Evolutionary conservation across 2,329 filamentous ascomycete species (phyloP).

Genomic region (Drechslerella dactyloides): DNA sequence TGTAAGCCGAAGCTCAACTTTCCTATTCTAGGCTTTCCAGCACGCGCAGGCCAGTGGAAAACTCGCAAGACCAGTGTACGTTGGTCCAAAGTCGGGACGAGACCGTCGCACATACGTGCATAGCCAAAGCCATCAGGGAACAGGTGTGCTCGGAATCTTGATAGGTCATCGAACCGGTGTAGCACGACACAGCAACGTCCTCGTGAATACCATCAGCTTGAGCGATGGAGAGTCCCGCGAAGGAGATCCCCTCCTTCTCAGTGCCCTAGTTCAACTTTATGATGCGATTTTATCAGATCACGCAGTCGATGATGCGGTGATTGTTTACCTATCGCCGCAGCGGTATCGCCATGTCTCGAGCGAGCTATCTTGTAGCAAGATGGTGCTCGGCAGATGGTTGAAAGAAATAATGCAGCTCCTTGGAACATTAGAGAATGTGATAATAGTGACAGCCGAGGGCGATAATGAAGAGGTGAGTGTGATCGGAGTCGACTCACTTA

Average conservation of each 20-base stretch:
- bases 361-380: neutral
- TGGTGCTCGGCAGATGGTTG: conserved; percentile 5
- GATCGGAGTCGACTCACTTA: too few relatives aligned
- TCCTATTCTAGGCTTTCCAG: conserved; percentile 12
- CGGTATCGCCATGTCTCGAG: neutral
- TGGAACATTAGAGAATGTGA: conserved; percentile 2
- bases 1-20: neutral
- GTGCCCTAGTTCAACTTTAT: conserved; percentile 15
- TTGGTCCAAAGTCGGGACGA: conserved; percentile 7
- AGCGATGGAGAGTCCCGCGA: conserved; percentile 2
- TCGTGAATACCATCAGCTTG: conserved; percentile 2
- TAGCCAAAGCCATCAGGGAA: conserved; percentile 3
- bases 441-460: conserved; percentile 6
- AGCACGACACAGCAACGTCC: neutral
- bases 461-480: conserved; percentile 2
- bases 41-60: conserved; percentile 2
- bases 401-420: conserved; percentile 8
- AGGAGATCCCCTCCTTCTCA: conserved; percentile 17
- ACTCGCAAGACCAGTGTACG: conserved; percentile 10
- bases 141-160: conserved; percentile 9
- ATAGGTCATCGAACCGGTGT: conserved; percentile 11
- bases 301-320: neutral
- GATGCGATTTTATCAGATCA: neutral
- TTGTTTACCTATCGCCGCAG: neutral
- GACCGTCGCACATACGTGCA: neutral